Base-by-base conservation (phyloP, 1,139 yeast genomes). In the Scheffersomyces titani region DNA sequence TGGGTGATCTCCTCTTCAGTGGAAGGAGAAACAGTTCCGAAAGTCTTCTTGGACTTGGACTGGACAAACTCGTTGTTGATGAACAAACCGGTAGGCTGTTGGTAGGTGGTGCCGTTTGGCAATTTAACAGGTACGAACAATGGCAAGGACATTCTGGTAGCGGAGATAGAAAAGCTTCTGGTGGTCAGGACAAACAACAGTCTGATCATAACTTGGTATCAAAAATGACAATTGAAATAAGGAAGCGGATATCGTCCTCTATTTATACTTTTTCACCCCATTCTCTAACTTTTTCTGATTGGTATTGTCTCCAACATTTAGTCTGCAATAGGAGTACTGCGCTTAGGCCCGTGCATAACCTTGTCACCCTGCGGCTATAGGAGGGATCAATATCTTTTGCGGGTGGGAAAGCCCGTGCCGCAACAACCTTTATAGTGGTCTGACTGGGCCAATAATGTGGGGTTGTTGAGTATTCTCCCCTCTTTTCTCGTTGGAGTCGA, bases 51-150 rank as follows among this genome's bases (percentile, higher is more conserved):
- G 36, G 54, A 55, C 54, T 54, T 52, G 44, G 68, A 63, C 20
- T 57, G 54, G 20, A 62, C 64, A 46, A 65, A 65, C 54, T 65
- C 66, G 59, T 65, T 65, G 59, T 65, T 63, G 57, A 64, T 64
- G 59, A 65, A 65, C 53, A 65, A 60, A 44, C 68, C 68, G 11
- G 66, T 68, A 24, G 67, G 67, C 55, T 64, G 91, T 52, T 80
- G 77, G 54, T 64, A 65, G 47, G 61, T 77, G 45, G 75, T 62
- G 51, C 91, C 91, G 64, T 84, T 86, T 61, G 92, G 92, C 50
- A 88, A 80, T 13, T 78, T 84, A 60, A 88, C 72, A 44, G 74
- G 76, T 53, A 81, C 82, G 24, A 75, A 67, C 61, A 84, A 72
- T 54, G 87, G 84, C 57, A 75, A 71, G 49, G 59, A 49, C 49